phyloP scores from a whole-genome alignment of 805 yeast species.

The Candida nonsorbophila region DNA sequence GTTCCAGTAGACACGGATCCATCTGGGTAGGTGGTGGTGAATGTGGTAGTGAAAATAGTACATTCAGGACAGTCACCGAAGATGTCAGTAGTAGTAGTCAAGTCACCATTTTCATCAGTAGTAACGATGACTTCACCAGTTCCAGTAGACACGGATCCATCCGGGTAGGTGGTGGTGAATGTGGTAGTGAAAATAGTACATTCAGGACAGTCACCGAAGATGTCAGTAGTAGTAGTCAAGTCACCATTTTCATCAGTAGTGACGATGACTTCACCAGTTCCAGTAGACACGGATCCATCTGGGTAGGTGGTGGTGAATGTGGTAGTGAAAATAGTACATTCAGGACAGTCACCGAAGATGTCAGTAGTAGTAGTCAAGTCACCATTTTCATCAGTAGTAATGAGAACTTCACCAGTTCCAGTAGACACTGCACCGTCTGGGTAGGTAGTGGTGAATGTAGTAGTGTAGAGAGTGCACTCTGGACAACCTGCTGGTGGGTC shows the following conservation, averaged over 20 bases:
- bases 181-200: slow-evolving; percentile 8
- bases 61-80: slow-evolving; percentile 7
- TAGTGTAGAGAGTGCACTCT: slow-evolving; percentile 9
- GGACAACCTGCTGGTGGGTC: slow-evolving; percentile 8
- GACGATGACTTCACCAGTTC: slow-evolving; percentile 9
- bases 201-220: slow-evolving; percentile 3
- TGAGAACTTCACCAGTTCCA: slow-evolving; percentile 9
- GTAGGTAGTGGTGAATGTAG: slow-evolving; percentile 6
- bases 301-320: slow-evolving; percentile 10
- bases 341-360: slow-evolving; percentile 3
- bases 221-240: slow-evolving; percentile 8
- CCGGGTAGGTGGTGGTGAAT: slow-evolving; percentile 8
- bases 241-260: slow-evolving; percentile 11
- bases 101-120: slow-evolving; percentile 9
- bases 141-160: slow-evolving; percentile 5
- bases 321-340: slow-evolving; percentile 6
- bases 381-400: slow-evolving; percentile 10
- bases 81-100: slow-evolving; percentile 10
- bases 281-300: slow-evolving; percentile 4
- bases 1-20: slow-evolving; percentile 6
- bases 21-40: slow-evolving; percentile 5
- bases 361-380: slow-evolving; percentile 8
- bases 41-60: slow-evolving; percentile 7
- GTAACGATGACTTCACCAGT: slow-evolving; percentile 11
- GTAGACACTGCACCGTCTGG: slow-evolving; percentile 9